Base-by-base conservation (phyloP, 768 basidiomycete species). In the Tricholoma sp. region DNA sequence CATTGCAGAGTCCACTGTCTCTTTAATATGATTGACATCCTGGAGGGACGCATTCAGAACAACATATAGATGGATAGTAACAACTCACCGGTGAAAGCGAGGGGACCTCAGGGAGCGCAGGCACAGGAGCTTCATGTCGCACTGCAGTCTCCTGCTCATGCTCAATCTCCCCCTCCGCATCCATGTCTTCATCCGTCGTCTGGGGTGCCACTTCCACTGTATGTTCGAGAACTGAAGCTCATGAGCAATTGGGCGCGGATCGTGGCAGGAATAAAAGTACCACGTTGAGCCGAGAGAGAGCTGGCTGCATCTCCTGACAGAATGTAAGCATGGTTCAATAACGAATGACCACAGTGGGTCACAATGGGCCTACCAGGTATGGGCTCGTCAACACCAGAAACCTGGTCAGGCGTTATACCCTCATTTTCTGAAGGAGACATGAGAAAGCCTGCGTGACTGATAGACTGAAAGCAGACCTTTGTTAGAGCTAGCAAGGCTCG, bases 161-260 rank as follows among this genome's bases (percentile, higher is more conserved):
- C 17, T 53, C 52, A 3, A 53, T 44, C 52, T 52, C 56, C 10
- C 56, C 56, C 45, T 57, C 56, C 17, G 41, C 55, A 33, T 51
- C 57, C 15, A 57, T 29, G 17, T 57, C 51, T 3, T 62, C 63
- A 57, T 42, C 51, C 17, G 18, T 10, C 45, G 55, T 51, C 17
- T 36, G 50, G 15, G 44, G 20, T 33, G 13, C 32, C 18, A 34
- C 28, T 29, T 57, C 54, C 12, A 54, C 48, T 50, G 42, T 33
- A 49, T 39, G 57, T 63, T 52, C 60, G 56, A 55, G 59, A 56
- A 60, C 57, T 60, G 57, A 62, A 64, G 61, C 63, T 64, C 61
- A 64, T 60, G 50, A 64, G 61, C 61, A 64, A 57, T 57, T 55
- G 53, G 11, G 58, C 56, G 47, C 61, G 59, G 47, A 64, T 58